Conservation (phyloP, 2,329 filamentous ascomycete genomes). For the Paraphoma chrysanthemicola region DNA sequence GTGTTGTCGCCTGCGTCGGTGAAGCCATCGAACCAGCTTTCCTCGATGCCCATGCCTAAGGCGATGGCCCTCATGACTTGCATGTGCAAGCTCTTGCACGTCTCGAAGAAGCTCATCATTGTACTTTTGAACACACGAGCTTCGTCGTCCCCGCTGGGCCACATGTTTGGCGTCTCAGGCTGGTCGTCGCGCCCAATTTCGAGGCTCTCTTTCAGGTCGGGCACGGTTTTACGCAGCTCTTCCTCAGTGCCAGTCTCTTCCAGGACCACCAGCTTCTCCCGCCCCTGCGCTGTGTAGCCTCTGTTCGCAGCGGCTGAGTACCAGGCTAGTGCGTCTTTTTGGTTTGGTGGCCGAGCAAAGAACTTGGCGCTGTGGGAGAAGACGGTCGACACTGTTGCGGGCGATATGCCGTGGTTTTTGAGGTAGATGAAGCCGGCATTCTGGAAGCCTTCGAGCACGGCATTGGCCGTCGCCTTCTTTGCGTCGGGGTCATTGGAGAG, state of each 20-base stretch:
- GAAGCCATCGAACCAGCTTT: constrained; percentile 77
- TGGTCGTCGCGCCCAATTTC: constrained; percentile 69
- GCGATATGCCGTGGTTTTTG: constrained; percentile 75
- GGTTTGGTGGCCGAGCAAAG: constrained; percentile 46
- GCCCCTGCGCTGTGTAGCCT: constrained; percentile 56
- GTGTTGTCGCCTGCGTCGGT: constrained; percentile 63
- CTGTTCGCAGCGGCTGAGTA: constrained; percentile 56
- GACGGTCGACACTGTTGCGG: constrained; percentile 64
- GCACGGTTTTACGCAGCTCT: constrained; percentile 42
- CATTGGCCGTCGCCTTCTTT: constrained; percentile 70
- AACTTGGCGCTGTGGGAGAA: constrained; percentile 60
- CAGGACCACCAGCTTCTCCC: constrained; percentile 49
- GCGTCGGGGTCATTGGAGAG: constrained; percentile 67
- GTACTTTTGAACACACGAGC: constrained; percentile 69
- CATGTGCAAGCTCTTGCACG: constrained; percentile 76
- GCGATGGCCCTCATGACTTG: constrained; percentile 86
- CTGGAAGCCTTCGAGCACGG: constrained; percentile 81
- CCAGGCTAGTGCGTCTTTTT: constrained; percentile 51
- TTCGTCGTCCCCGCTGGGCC: constrained; percentile 67
- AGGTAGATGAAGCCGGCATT: constrained; percentile 90
- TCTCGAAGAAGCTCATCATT: constrained; percentile 78
- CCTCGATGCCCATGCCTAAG: constrained; percentile 76
- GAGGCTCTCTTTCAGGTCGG: constrained; percentile 64
- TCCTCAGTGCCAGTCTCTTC: constrained; percentile 46
- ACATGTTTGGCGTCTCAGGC: constrained; percentile 73